These are phyloP conservation scores for Bipolaris sorokiniana DNA, from an alignment of 2,329 filamentous ascomycete species.

Conservation along the genomic window DNA sequence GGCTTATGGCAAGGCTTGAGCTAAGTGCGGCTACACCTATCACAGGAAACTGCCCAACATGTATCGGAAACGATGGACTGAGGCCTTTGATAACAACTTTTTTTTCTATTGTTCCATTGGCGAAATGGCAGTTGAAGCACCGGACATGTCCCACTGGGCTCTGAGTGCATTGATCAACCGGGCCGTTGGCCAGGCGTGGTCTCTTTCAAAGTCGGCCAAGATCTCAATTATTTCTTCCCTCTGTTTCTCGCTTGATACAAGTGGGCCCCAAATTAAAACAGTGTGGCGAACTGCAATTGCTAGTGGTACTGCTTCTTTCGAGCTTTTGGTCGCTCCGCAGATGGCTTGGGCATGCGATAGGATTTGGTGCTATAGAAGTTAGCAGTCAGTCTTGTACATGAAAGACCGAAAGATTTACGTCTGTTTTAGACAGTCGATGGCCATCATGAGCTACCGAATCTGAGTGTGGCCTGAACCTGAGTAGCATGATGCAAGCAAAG, in stretches of 20 bases:
- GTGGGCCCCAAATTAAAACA: slow-evolving; percentile 37
- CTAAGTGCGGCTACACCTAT: neutral
- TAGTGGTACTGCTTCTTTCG: slow-evolving; percentile 31
- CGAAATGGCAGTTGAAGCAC: slow-evolving; percentile 4
- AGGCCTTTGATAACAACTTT: neutral
- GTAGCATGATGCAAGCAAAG: slow-evolving; percentile 39
- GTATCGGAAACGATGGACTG: neutral
- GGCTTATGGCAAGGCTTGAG: neutral
- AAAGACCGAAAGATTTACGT: slow-evolving; percentile 23
- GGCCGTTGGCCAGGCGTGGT: slow-evolving; percentile 38
- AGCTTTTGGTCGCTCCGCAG: slow-evolving; percentile 35
- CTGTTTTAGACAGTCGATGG: slow-evolving; percentile 23
- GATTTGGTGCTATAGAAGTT: slow-evolving; percentile 24
- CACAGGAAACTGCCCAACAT: neutral
- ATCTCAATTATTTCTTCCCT: slow-evolving; percentile 31
- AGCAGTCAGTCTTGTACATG: neutral
- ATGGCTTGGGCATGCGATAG: slow-evolving; percentile 36
- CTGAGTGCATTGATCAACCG: slow-evolving; percentile 41
- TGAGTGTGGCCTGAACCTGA: slow-evolving; percentile 38
- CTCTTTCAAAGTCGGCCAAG: slow-evolving; percentile 29
- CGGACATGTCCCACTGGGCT: slow-evolving; percentile 30
- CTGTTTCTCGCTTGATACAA: slow-evolving; percentile 28
- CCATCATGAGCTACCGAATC: slow-evolving; percentile 35
- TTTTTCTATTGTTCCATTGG: neutral
- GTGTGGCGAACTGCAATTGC: slow-evolving; percentile 37